Evolutionary conservation across 2,329 filamentous ascomycete species (phyloP), one percentile per base, ranked within the genome.

Genomic region (Colletotrichum incanum): DNA sequence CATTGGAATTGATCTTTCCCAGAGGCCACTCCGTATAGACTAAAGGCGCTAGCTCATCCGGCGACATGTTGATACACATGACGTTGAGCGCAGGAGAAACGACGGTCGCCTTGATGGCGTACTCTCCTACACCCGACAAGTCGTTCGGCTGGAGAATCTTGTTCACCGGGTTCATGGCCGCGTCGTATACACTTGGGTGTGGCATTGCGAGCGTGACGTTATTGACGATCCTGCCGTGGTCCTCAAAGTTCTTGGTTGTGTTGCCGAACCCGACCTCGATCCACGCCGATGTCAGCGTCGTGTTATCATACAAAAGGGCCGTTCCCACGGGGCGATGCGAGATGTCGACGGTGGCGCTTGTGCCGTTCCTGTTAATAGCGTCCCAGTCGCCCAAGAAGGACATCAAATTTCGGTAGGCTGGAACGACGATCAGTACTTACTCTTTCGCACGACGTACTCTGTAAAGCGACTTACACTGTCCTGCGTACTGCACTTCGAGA

Each of bases 121-220:
- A 95, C 59, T 92, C 88, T 14, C 93, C 93, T 11, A 93, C 86
- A 0, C 92, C 93, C 0, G 83, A 86, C 14, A 91, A 83, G 26
- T 91, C 89, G 8, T 86, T 84, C 0, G 94, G 93, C 76, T 96
- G 93, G 11, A 93, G 80, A 39, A 96, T 93, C 0, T 82, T 79
- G 76, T 96, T 96, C 11, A 82, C 79, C 0, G 85, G 81, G 74
- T 92, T 84, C 11, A 84, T 87, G 0, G 92, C 91, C 0, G 93
- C 93, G 16, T 84, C 81, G 43, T 93, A 90, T 0, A 96, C 86
- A 0, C 92, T 90, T 0, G 91, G 85, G 76, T 96, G 94, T 0
- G 94, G 94, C 87, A 95, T 92, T 0, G 93, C 93, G 75, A 95
- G 85, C 0, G 92, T 93, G 34, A 94, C 89, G 74, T 95, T 95